phyloP scores from a whole-genome alignment of 2,329 filamentous ascomycete species.

The Xylariales sp. region DNA sequence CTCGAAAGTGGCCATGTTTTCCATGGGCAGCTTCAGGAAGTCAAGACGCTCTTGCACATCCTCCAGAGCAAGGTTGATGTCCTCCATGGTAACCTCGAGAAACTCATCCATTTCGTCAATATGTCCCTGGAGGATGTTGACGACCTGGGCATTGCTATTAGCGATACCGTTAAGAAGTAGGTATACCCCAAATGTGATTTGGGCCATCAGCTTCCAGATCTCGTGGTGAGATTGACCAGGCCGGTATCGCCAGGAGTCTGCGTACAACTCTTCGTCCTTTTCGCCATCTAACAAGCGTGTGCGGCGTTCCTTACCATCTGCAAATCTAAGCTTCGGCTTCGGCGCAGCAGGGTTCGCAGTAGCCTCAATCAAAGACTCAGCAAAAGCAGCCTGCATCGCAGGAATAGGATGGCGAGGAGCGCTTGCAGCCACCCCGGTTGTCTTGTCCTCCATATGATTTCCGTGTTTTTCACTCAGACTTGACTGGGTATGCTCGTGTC shows the following conservation, averaged over 20 bases:
- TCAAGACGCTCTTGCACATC: conserved; percentile 80
- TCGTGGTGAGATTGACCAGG: conserved; percentile 78
- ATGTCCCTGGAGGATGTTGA: conserved; percentile 83
- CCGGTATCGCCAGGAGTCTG: conserved; percentile 70
- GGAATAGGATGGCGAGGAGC: conserved; percentile 63
- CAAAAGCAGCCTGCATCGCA: conserved; percentile 76
- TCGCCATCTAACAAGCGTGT: conserved; percentile 64
- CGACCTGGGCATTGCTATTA: conserved; percentile 83
- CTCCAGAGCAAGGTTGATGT: conserved; percentile 70
- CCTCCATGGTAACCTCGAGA: conserved; percentile 78
- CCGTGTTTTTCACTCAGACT: conserved; percentile 12
- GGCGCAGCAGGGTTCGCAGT: conserved; percentile 39
- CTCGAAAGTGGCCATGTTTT: conserved; percentile 79
- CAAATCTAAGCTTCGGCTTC: conserved; percentile 49
- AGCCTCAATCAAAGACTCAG: conserved; percentile 74
- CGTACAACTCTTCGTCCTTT: conserved; percentile 66
- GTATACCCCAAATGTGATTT: conserved; percentile 92
- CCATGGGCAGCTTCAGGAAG: conserved; percentile 76
- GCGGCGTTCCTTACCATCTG: conserved; percentile 58
- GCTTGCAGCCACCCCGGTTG: conserved; percentile 24
- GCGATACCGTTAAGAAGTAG: conserved; percentile 79
- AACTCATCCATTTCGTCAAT: conserved; percentile 94
- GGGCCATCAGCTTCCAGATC: conserved; percentile 82
- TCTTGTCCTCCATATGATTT: conserved; percentile 21
- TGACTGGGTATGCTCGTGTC: conserved; percentile 12